These are phyloP conservation scores for Calonectria fujianensis DNA, from an alignment of 2,329 filamentous ascomycete species.

Conservation along the genomic window DNA sequence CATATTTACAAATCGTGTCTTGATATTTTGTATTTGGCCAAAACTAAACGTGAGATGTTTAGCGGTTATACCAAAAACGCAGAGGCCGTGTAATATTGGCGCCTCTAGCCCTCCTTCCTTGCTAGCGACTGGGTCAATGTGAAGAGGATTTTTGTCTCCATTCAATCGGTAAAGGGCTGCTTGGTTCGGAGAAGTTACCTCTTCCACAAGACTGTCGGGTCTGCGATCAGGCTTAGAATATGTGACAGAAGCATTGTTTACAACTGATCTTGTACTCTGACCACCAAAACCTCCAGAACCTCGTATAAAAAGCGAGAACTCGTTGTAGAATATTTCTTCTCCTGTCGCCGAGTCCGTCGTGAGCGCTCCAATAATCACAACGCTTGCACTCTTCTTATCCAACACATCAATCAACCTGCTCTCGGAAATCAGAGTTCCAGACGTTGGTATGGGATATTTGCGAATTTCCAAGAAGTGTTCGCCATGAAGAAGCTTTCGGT, in stretches of 20 bases:
- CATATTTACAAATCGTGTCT: slow-evolving; percentile 90
- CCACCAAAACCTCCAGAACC: slow-evolving; percentile 94
- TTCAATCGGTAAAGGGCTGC: slow-evolving; percentile 94
- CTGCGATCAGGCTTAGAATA: slow-evolving; percentile 84
- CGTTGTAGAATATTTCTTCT: slow-evolving; percentile 97
- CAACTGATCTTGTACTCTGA: slow-evolving; percentile 81
- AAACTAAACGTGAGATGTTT: slow-evolving; percentile 92
- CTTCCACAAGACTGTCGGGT: slow-evolving; percentile 91
- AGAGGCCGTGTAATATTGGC: slow-evolving; percentile 96
- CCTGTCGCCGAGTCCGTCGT: slow-evolving; percentile 87
- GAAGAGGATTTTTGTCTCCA: slow-evolving; percentile 96
- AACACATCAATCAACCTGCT: slow-evolving; percentile 92
- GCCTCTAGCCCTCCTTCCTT: slow-evolving; percentile 95
- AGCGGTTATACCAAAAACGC: slow-evolving; percentile 92
- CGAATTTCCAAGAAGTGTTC: slow-evolving; percentile 98
- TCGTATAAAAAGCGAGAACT: slow-evolving; percentile 91
- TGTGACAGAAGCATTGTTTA: slow-evolving; percentile 83
- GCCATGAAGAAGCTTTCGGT: slow-evolving; percentile 98
- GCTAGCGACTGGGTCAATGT: slow-evolving; percentile 95
- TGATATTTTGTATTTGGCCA: slow-evolving; percentile 91
- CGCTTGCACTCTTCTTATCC: slow-evolving; percentile 93
- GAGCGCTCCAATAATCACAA: slow-evolving; percentile 86
- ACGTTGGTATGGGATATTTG: slow-evolving; percentile 92
- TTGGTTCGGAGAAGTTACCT: slow-evolving; percentile 91
- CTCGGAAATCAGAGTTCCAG: slow-evolving; percentile 83